These are phyloP conservation scores for Isatis lusitanica DNA, from an alignment of 441 rosid species.

Conservation along the genomic window DNA sequence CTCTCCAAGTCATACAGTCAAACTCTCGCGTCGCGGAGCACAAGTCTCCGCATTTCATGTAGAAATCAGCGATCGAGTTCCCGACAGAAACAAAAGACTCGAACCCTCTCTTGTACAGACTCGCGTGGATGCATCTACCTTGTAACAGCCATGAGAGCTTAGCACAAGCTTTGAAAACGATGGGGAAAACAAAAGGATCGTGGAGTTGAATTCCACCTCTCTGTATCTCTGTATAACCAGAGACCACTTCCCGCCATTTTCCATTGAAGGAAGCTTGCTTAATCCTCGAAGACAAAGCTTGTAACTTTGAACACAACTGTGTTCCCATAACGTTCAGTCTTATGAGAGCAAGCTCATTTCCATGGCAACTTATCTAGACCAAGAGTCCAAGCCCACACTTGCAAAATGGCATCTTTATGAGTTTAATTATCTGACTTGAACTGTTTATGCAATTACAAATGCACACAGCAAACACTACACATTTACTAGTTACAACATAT, in stretches of 20 bases:
- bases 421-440: background rate
- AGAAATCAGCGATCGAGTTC: slow-evolving; percentile 61
- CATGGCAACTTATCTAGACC: background rate
- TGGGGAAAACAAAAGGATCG: slow-evolving; percentile 53
- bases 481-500: background rate
- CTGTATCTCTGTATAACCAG: slow-evolving; percentile 43
- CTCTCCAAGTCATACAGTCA: slow-evolving; percentile 39
- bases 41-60: slow-evolving; percentile 52
- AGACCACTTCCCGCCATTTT: slow-evolving; percentile 57
- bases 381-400: background rate
- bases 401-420: background rate
- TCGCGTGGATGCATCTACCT: slow-evolving; percentile 53
- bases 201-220: slow-evolving; percentile 38
- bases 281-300: slow-evolving; percentile 40
- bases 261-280: slow-evolving; percentile 48
- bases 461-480: slow-evolving; percentile 11
- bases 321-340: slow-evolving; percentile 6
- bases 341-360: slow-evolving; percentile 30
- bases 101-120: slow-evolving; percentile 57
- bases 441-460: background rate
- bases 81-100: slow-evolving; percentile 50
- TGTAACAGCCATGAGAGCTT: slow-evolving; percentile 40
- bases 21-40: slow-evolving; percentile 45
- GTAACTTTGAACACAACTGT: slow-evolving; percentile 35
- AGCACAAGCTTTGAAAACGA: slow-evolving; percentile 59